Evolutionary conservation across 192 early-diverging fungal genomes (phyloP), one percentile per base, ranked within the genome.

Genomic region (Podila minutissima): DNA sequence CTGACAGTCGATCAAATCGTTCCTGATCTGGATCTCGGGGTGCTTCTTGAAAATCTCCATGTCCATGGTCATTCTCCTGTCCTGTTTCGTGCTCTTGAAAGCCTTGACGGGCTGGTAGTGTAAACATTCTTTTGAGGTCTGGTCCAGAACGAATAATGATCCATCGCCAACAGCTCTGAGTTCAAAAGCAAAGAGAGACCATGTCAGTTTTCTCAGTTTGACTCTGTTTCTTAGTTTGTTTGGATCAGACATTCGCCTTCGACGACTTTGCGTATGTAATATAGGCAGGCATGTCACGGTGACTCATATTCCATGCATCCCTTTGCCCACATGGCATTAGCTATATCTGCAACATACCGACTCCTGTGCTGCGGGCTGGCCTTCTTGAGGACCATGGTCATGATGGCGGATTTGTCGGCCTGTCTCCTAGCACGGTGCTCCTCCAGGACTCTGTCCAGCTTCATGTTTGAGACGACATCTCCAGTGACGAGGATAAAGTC

Each of bases 401-500:
- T 97, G 70, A 99, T 96, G 31, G 91, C 84, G 64, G 93, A 92
- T 55, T 92, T 92, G 75, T 99, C 96, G 41, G 84, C 84, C 41
- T 72, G 69, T 75, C 89, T 88, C 66, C 95, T 89, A 8, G 87
- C 88, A 66, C 91, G 90, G 82, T 99, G 98, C n/a, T 87, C 92
- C 28, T 95, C 92, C 38, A 98, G 64, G 24, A 93, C 88, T 60
- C 83, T 75, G 26, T 90, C 87, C 51, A 99, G 68, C 67, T 95
- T 88, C 78, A 98, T 91, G 74, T 98, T 98, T 9, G 97, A 91
- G 5, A 99, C 91, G 0, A 97, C 91, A 83, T 98, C 92, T 55
- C 95, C 97, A 11, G 83, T 91, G 66, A 97, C 93, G 50, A 98
- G 87, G 49, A 99, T 94, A 84, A 99, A 99, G 72, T 99, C 97